Evolutionary conservation across 1,284 basidiomycete species (phyloP), one percentile per base, ranked within the genome.

Genomic region (Cystobasidium sp.): DNA sequence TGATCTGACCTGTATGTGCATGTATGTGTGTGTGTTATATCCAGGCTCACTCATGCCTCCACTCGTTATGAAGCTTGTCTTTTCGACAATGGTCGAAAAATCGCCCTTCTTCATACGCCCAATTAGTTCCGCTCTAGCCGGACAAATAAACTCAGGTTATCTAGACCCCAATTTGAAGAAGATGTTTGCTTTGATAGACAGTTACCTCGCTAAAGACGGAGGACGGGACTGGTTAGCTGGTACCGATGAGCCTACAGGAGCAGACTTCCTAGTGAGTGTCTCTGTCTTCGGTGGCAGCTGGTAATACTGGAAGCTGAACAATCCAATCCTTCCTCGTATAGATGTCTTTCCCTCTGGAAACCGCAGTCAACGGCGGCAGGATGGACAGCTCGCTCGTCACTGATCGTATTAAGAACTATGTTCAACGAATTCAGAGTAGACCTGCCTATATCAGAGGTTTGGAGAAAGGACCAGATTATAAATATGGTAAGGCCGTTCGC

Each of bases 401-500:
- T 22, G 76, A 74, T 49, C 39, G 59, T 3, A 68, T 78, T 39
- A n/a, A 24, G 14, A 58, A 70, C 5, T 79, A 78, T 75, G 67
- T 77, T 62, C 51, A 75, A 9, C 43, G 73, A 44, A 41, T 78
- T 18, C 51, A 73, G 65, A 24, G 39, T 49, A 65, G 78, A 10
- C 68, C 74, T n/a, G 77, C 76, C 18, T 79, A 78, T 67, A 53
- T 68, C 41, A 47, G n/a, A 14, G 78, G 76, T 0, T 49, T 75
- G 24, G 74, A 73, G 49, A 75, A 74, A 37, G 78, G 78, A 9
- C 76, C 72, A 24, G 62, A 65, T 16, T 73, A 73, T 46, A 49
- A 56, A n/a, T 73, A 73, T 49, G 70, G 70, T 73, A 53, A 44
- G 62, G 37, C 31, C 31, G 31, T 31, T 31, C 5, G 31, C 31